Conservation (phyloP, 441 rosid species). For the Adansonia grandidieri region DNA sequence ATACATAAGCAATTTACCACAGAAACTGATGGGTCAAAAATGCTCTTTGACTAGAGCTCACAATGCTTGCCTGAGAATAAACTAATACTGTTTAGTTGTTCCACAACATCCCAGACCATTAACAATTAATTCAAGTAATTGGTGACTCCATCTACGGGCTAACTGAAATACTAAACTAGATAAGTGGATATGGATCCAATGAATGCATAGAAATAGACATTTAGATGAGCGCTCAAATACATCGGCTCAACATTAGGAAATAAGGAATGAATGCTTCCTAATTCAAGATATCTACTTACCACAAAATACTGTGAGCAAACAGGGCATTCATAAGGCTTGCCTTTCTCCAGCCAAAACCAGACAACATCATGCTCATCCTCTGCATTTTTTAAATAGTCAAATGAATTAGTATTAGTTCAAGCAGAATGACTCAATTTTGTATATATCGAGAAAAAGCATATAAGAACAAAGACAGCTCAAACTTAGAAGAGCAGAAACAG, state of each 20-base stretch:
- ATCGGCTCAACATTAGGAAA: not conserved
- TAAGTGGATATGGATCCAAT: not conserved
- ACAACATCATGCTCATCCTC: conserved; percentile 98
- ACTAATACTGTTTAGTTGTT: not conserved
- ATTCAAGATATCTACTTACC: conserved; percentile 47
- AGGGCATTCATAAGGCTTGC: conserved; percentile 84
- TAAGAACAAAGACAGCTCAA: not conserved
- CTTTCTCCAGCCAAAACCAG: conserved; percentile 99
- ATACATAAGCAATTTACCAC: not conserved
- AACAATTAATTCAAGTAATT: not conserved
- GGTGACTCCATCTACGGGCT: not conserved
- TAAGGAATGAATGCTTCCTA: conserved; percentile 13
- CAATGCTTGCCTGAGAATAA: not conserved
- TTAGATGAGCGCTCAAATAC: conserved; percentile 1
- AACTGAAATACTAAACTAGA: not conserved
- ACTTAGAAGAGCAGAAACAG: not conserved
- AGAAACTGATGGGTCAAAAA: not conserved
- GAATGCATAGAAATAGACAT: not conserved
- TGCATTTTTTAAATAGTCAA: conserved; percentile 31
- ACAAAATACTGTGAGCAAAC: conserved; percentile 91
- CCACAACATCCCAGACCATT: not conserved
- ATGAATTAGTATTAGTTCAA: conserved; percentile 6
- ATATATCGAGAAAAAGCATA: not conserved
- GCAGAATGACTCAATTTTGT: not conserved
- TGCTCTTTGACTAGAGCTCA: not conserved